Base-by-base conservation (phyloP, 768 basidiomycete species). In the Leccinum ochraceum region DNA sequence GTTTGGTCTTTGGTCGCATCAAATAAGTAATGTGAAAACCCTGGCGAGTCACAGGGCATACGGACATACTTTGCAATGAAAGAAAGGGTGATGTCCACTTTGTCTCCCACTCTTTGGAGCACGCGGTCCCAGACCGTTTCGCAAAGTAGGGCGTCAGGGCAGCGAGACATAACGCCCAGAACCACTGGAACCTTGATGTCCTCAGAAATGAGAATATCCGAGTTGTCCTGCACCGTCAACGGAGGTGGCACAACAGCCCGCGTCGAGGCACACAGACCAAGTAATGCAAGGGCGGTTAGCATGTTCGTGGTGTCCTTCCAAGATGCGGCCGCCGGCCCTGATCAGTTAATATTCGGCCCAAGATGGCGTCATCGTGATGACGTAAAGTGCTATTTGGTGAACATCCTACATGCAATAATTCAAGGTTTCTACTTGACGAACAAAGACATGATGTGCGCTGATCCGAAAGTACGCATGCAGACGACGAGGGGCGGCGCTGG, bases 81-180 rank as follows among this genome's bases (percentile, higher is more conserved):
- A 32, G 86, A 78, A 55, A 95, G 71, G 2, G 82, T 81, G 7
- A 95, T 69, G 62, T 90, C 79, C 50, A 95, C 77, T 74, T 89
- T 90, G 63, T 82, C 76, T 3, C 74, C 73, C 2, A 89, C 88
- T 55, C 81, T 78, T 53, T 80, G 75, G 24, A 94, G 73, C 32
- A 94, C 91, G 22, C 82, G 76, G 69, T 92, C 84, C 73, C 94
- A 92, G 0, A 89, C 78, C 6, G 80, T 76, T 73, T 96, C 94
- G 70, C 93, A 95, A 13, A 90, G 66, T 39, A 92, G 71, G 46
- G 94, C 93, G 69, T 96, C 94, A 0, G 93, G 92, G 70, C 94
- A 89, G 26, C 81, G 78, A 57, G 83, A 86, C 88, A 87, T 87
- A 60, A 88, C 87, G 44, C 83, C 84, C 42, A 86, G 72, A 11